Evolutionary conservation across 352 stramenopile genomes (phyloP), one percentile per base, ranked within the genome.

Genomic region (Aphanomyces astaci): DNA sequence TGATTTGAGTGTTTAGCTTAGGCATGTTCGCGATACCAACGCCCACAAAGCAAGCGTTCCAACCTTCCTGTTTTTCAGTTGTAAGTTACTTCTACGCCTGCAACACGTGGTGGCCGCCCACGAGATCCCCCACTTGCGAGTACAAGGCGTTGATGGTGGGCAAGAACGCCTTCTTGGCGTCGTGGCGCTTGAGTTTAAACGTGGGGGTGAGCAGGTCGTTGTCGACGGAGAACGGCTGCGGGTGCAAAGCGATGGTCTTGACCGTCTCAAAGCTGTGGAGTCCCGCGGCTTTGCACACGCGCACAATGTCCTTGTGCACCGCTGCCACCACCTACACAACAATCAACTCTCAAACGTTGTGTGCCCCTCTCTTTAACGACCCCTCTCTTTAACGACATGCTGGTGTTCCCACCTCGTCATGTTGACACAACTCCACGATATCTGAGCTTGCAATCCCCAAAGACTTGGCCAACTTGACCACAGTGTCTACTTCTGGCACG

Each of bases 121-220:
- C 62, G 28, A 68, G 36, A 48, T 68, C 62, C 17, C 62, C 62
- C 22, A 28, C 32, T 30, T 68, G 19, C 57, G 28, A 48, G 78
- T 98, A 98, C 74, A 98, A 79, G 0, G 62, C 66, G 28, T 81
- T 71, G 54, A 98, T 90, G 32, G 95, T 57, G 22, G 85, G 71
- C 24, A 77, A 24, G 60, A 97, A 97, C 24, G 77, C 78, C 63
- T 96, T 83, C 32, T 95, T 81, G 11, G 98, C 86, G 65, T 97
- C 75, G 39, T 84, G 80, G 0, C 96, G 79, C 78, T 98, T 98
- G 72, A 98, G 84, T 72, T 99, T 99, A 78, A 98, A 97, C 1
- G 96, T 98, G 11, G 96, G 94, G n/a, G 96, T 98, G 24, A 97
- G 72, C 32, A 98, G 78, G 55, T 86, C 83, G 75, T 97, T 98